Conservation (phyloP, 192 early-diverging fungal species). For the Glomus cerebriforme region DNA sequence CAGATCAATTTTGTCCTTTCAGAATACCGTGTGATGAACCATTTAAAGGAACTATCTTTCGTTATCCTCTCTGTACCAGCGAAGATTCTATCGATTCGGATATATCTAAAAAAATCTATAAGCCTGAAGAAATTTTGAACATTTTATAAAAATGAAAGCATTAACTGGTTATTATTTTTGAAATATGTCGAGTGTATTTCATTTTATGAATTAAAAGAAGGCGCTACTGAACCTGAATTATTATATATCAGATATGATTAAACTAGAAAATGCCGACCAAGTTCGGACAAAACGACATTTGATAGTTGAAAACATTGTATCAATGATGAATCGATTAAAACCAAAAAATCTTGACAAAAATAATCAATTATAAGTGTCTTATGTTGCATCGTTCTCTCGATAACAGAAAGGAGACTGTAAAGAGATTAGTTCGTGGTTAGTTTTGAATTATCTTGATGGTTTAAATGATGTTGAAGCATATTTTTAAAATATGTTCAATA, state of each 20-base stretch:
- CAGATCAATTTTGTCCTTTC: slow-evolving; percentile 41
- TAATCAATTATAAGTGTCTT: background rate
- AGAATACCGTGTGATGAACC: slow-evolving; percentile 14
- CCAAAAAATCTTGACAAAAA: background rate
- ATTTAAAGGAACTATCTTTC: slow-evolving; percentile 41
- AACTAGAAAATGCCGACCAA: slow-evolving; percentile 33
- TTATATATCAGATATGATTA: slow-evolving; percentile 38
- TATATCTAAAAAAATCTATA: slow-evolving; percentile 33
- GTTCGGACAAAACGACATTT: slow-evolving; percentile 20
- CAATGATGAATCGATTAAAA: slow-evolving; percentile 12
- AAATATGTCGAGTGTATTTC: slow-evolving; percentile 37
- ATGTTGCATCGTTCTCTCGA: background rate
- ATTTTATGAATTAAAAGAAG: slow-evolving; percentile 38
- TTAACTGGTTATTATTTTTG: slow-evolving; percentile 39
- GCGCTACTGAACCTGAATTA: background rate
- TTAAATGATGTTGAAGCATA: background rate
- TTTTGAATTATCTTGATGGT: slow-evolving; percentile 35
- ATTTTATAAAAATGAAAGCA: slow-evolving; percentile 35
- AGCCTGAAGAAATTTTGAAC: slow-evolving; percentile 30
- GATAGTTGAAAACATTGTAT: slow-evolving; percentile 2
- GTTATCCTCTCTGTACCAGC: slow-evolving; percentile 39
- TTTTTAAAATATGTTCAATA: slow-evolving; percentile 14
- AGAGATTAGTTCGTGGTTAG: slow-evolving; percentile 23
- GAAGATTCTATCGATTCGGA: slow-evolving; percentile 31
- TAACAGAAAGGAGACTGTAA: background rate